These are phyloP conservation scores for Podospora pseudocomata DNA, from an alignment of 495 filamentous ascomycete species.

Conservation along the genomic window DNA sequence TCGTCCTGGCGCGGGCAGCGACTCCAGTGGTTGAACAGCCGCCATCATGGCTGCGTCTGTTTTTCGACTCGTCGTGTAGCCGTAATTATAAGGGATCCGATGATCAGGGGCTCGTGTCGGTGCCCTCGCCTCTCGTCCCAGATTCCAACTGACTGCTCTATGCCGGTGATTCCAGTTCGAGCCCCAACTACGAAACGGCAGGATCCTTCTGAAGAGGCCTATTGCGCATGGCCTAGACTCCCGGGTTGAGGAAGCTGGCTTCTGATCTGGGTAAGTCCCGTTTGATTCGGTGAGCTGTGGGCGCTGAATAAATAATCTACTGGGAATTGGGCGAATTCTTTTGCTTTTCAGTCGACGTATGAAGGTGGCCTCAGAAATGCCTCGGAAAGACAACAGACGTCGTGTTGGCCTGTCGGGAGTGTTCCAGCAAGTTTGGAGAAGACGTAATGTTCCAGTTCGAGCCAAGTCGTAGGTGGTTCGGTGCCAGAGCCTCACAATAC, in stretches of 20 bases:
- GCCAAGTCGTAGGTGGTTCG: slow-evolving; percentile 10
- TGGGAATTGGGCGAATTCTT: background rate
- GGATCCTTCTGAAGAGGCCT: slow-evolving; percentile 10
- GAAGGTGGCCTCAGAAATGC: background rate
- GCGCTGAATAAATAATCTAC: background rate
- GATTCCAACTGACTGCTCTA: background rate
- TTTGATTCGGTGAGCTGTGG: background rate
- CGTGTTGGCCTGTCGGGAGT: background rate
- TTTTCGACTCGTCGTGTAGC: background rate
- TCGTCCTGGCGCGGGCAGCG: slow-evolving; percentile 32
- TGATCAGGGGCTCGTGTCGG: background rate
- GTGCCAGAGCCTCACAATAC: slow-evolving; percentile 27
- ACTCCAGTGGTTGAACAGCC: slow-evolving; percentile 36
- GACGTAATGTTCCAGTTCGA: slow-evolving; percentile 8
- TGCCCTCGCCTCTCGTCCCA: background rate
- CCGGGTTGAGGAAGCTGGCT: slow-evolving; percentile 3
- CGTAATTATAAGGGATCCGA: background rate
- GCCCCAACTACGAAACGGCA: slow-evolving; percentile 15
- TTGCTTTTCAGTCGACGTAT: background rate
- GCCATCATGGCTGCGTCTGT: slow-evolving; percentile 17
- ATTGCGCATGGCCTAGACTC: slow-evolving; percentile 25
- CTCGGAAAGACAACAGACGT: background rate
- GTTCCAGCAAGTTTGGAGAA: background rate
- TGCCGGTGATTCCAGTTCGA: background rate
- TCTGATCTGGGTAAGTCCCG: slow-evolving; percentile 1